These are phyloP conservation scores for Saccharomycopsis sp. DNA, from an alignment of 805 yeast species.

Conservation along the genomic window DNA sequence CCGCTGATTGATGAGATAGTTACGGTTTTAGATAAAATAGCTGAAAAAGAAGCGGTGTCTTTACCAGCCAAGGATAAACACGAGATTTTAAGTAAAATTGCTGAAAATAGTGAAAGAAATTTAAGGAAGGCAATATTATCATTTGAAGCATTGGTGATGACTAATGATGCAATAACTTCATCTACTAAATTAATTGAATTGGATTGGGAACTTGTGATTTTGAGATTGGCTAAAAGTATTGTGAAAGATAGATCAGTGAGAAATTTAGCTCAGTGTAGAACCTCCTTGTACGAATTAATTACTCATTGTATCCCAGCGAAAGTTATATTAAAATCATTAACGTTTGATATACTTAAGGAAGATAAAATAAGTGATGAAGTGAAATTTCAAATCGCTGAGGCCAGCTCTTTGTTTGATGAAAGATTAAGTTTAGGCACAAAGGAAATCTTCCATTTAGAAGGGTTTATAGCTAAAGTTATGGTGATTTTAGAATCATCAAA, in stretches of 20 bases:
- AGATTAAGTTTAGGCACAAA: conserved; percentile 80
- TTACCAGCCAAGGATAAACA: conserved; percentile 34
- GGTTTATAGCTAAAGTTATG: conserved; percentile 86
- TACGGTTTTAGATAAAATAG: conserved; percentile 46
- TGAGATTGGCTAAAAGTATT: conserved; percentile 54
- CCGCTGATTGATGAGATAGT: conserved; percentile 60
- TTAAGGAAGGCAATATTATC: conserved; percentile 70
- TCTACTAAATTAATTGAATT: conserved; percentile 54
- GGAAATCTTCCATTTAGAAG: conserved; percentile 91
- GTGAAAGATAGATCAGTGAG: conserved; percentile 58
- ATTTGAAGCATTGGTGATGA: conserved; percentile 76
- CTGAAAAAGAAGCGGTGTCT: conserved; percentile 46
- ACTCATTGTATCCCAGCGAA: conserved; percentile 93
- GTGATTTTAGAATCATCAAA: conserved; percentile 48
- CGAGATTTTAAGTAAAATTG: conserved; percentile 45
- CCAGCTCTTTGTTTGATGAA: conserved; percentile 72
- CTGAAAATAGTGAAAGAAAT: conserved; percentile 56
- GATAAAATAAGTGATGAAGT: conserved; percentile 26
- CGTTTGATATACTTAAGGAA: conserved; percentile 38
- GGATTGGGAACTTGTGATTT: conserved; percentile 87
- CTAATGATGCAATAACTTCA: conserved; percentile 44
- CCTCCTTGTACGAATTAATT: conserved; percentile 70
- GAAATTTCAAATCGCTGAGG: conserved; percentile 44
- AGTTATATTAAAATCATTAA: conserved; percentile 59
- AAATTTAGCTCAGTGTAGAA: conserved; percentile 46